phyloP scores from a whole-genome alignment of 257 asterid genomes.

The Ajuga chamaepitys region DNA sequence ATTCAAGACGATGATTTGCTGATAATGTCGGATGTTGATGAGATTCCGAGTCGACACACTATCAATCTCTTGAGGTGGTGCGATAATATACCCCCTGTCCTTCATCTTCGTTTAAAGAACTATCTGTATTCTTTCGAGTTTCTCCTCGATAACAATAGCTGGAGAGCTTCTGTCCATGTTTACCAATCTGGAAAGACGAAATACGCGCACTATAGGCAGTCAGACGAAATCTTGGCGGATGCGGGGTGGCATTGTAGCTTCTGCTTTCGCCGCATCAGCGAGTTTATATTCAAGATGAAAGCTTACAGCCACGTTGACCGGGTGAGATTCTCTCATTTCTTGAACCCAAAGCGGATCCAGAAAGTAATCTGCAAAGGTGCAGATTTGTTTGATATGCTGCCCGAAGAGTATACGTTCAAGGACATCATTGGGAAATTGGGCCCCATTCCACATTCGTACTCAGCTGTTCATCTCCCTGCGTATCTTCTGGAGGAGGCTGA shows the following conservation, averaged over 20 bases:
- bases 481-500: conserved; percentile 62
- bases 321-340: conserved; percentile 70
- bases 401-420: conserved; percentile 80
- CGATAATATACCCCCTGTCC: conserved; percentile 57
- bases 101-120: conserved; percentile 74
- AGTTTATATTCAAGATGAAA: conserved; percentile 84
- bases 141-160: conserved; percentile 57
- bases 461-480: conserved; percentile 75
- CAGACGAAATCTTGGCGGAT: conserved; percentile 60
- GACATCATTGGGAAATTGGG: conserved; percentile 82
- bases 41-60: conserved; percentile 71
- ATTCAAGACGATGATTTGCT: conserved; percentile 79
- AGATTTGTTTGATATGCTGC: conserved; percentile 82
- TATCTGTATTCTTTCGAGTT: conserved; percentile 83
- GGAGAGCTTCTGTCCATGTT: conserved; percentile 80
- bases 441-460: conserved; percentile 80
- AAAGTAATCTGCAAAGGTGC: conserved; percentile 76
- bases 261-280: conserved; percentile 64
- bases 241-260: conserved; percentile 99
- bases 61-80: conserved; percentile 83
- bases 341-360: conserved; percentile 70
- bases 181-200: conserved; percentile 66
- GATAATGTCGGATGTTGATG: conserved; percentile 92
- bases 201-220: conserved; percentile 75
- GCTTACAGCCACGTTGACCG: conserved; percentile 86